Evolutionary conservation across 768 basidiomycete genomes (phyloP).

Genomic region (Tremella fuciformis): DNA sequence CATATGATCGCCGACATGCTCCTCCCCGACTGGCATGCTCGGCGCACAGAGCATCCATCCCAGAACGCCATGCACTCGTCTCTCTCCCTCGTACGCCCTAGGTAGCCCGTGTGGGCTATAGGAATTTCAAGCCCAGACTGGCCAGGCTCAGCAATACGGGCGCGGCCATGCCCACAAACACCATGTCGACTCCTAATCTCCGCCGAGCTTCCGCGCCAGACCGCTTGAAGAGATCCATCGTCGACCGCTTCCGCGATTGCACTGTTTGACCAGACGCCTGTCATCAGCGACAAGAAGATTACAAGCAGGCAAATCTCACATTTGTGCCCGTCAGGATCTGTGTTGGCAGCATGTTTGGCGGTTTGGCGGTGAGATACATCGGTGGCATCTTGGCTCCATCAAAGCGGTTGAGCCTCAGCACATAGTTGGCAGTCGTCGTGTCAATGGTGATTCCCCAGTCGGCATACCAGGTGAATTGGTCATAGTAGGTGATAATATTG

Average conservation of each 20-base stretch:
- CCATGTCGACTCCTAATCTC: slow-evolving; percentile 2
- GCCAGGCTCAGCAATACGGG: not conserved
- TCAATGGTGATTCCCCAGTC: slow-evolving; percentile 76
- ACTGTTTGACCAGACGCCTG: slow-evolving; percentile 42
- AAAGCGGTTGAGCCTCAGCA: slow-evolving; percentile 72
- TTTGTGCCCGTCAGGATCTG: slow-evolving; percentile 58
- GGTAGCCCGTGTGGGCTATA: not conserved
- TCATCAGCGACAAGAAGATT: slow-evolving; percentile 6
- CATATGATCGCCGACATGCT: too few relatives aligned
- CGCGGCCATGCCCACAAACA: slow-evolving; percentile 3
- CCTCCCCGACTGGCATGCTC: too few relatives aligned
- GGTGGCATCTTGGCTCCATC: slow-evolving; percentile 70
- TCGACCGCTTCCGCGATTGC: slow-evolving; percentile 38
- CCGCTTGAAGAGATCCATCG: slow-evolving; percentile 9
- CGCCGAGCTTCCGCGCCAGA: slow-evolving; percentile 2
- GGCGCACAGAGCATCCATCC: too few relatives aligned
- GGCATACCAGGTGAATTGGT: slow-evolving; percentile 56
- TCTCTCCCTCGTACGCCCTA: too few relatives aligned
- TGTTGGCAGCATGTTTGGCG: slow-evolving; percentile 85
- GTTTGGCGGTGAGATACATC: slow-evolving; percentile 55
- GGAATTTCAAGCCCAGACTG: slow-evolving; percentile 1
- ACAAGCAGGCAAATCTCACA: slow-evolving; percentile 27
- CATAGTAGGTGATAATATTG: slow-evolving; percentile 81
- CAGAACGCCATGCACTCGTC: too few relatives aligned
- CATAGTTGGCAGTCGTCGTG: slow-evolving; percentile 58